Percentiles rank a stretch among this genome's conserved stretches.
These are phyloP conservation scores for Tricholoma terreum DNA, from an alignment of 768 basidiomycete genomes.

Conservation along the genomic window DNA sequence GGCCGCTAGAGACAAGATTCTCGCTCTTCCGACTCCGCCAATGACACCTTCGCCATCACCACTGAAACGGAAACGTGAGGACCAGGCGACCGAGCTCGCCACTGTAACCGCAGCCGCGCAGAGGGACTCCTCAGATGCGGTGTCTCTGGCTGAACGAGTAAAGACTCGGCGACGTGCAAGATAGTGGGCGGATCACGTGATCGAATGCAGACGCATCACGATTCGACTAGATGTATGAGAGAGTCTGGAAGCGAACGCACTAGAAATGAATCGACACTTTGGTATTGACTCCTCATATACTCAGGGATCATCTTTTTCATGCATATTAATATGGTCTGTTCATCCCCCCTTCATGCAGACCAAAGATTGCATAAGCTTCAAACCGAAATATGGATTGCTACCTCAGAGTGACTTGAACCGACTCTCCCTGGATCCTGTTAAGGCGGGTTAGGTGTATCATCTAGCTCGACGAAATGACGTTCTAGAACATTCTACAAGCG, in stretches of 20 bases:
- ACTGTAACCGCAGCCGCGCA: not conserved
- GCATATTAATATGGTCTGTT: not conserved
- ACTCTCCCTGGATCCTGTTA: too few relatives aligned
- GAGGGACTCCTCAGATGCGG: slow-evolving; percentile 3
- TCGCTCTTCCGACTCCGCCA: slow-evolving; percentile 21
- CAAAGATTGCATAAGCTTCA: too few relatives aligned
- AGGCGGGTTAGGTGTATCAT: too few relatives aligned
- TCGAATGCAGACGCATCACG: too few relatives aligned
- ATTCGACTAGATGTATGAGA: not conserved
- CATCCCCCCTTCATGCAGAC: too few relatives aligned
- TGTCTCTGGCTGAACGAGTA: slow-evolving; percentile 38
- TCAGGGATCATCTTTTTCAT: not conserved
- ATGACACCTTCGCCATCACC: slow-evolving; percentile 30
- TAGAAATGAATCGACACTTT: not conserved
- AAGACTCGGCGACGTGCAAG: slow-evolving; percentile 35
- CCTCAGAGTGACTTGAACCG: too few relatives aligned
- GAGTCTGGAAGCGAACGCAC: not conserved
- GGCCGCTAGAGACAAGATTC: not conserved
- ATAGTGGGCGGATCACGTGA: not conserved
- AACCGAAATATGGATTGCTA: too few relatives aligned
- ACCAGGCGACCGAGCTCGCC: not conserved
- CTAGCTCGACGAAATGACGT: not conserved
- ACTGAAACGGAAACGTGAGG: slow-evolving; percentile 27
- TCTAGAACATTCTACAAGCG: not conserved
- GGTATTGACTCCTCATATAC: not conserved